A percentile compares a stretch with the other conserved stretches of the same genome.
These are phyloP conservation scores for Purpureocillium lavendulum DNA, from an alignment of 2,329 filamentous ascomycete species.

Conservation along the genomic window DNA sequence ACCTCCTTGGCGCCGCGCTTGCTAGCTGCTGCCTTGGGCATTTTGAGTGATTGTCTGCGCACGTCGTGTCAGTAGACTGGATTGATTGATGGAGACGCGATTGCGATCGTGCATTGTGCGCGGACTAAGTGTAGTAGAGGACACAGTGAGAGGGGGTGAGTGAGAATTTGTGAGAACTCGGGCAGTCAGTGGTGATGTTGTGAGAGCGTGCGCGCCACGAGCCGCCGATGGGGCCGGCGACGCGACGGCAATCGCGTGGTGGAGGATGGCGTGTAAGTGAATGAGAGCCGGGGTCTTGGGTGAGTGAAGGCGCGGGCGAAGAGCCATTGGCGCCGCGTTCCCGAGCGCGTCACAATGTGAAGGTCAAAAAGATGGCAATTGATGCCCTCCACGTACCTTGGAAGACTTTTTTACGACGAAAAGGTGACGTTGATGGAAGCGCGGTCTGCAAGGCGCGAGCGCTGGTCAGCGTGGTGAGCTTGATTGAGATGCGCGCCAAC, in stretches of 20 bases:
- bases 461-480: conserved; percentile 9
- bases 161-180: too few species aligned
- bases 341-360: conserved; percentile 7
- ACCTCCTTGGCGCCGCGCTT: conserved; percentile 48
- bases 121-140: too few species aligned
- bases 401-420: conserved; percentile 13
- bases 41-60: conserved; percentile 30
- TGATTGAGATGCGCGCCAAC: conserved; percentile 2
- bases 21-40: conserved; percentile 47
- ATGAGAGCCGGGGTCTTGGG: too few species aligned
- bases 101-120: too few species aligned
- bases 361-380: conserved; percentile 21
- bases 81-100: neutral
- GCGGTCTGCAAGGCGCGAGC: conserved; percentile 5
- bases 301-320: too few species aligned
- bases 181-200: neutral
- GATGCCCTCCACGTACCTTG: conserved; percentile 26
- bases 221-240: conserved; percentile 14
- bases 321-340: too few species aligned
- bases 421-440: conserved; percentile 16
- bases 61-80: neutral
- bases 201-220: conserved; percentile 14
- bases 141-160: too few species aligned
- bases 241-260: neutral
- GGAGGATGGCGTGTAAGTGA: too few species aligned